These are phyloP conservation scores for Talaromyces sp. DNA, from an alignment of 2,329 filamentous ascomycete genomes.

Conservation along the genomic window DNA sequence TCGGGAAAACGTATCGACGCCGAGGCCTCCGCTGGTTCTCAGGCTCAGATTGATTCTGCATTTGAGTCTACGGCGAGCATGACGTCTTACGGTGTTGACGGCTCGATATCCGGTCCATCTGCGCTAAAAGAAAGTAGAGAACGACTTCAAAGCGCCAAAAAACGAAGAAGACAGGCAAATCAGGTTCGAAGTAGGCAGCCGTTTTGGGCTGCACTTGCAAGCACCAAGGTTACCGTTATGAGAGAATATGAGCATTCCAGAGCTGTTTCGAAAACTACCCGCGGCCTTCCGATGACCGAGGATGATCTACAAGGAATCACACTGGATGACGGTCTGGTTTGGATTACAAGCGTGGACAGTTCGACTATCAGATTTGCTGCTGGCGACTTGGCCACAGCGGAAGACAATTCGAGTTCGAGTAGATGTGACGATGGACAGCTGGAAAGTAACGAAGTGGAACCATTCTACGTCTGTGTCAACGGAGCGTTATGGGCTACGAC, in stretches of 20 bases:
- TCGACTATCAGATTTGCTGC: conserved; percentile 48
- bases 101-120: conserved; percentile 51
- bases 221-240: conserved; percentile 93
- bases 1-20: conserved; percentile 44
- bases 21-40: conserved; percentile 45
- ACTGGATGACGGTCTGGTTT: conserved; percentile 44
- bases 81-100: conserved; percentile 41
- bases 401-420: conserved; percentile 29
- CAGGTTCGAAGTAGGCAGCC: conserved; percentile 88
- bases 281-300: conserved; percentile 40
- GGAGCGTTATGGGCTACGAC: conserved; percentile 64
- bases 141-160: conserved; percentile 65
- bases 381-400: conserved; percentile 36
- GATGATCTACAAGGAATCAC: conserved; percentile 42
- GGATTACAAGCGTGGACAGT: conserved; percentile 47
- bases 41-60: conserved; percentile 41
- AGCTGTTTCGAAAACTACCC: conserved; percentile 38
- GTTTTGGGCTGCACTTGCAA: conserved; percentile 89
- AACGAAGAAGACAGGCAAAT: conserved; percentile 84
- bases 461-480: conserved; percentile 64
- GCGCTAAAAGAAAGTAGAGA: conserved; percentile 54
- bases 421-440: conserved; percentile 26
- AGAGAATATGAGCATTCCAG: conserved; percentile 83
- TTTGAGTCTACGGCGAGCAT: conserved; percentile 43
- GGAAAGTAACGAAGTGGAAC: conserved; percentile 45